phyloP scores from a whole-genome alignment of 495 filamentous ascomycete species.

The Penicillium ucsense region DNA sequence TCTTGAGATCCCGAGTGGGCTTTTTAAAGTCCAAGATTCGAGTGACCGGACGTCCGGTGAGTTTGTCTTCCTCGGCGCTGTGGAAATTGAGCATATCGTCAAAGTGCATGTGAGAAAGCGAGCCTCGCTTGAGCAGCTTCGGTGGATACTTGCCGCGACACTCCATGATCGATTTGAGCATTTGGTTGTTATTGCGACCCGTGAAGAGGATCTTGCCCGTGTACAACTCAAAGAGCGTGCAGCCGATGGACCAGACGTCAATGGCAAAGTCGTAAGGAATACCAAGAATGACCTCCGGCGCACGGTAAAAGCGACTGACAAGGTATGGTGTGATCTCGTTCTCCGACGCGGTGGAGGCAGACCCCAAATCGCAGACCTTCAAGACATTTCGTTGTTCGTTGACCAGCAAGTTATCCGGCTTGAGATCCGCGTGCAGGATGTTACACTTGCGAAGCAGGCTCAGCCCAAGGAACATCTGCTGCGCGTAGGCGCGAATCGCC shows the following conservation, averaged over 20 bases:
- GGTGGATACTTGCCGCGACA: slow-evolving; percentile 85
- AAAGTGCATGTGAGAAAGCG: slow-evolving; percentile 68
- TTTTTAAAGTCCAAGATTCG: slow-evolving; percentile 65
- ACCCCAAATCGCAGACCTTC: slow-evolving; percentile 94
- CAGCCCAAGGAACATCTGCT: slow-evolving; percentile 87
- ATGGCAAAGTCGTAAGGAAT: slow-evolving; percentile 89
- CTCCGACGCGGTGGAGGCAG: slow-evolving; percentile 80
- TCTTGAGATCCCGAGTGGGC: slow-evolving; percentile 71
- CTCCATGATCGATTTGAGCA: slow-evolving; percentile 93
- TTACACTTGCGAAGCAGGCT: slow-evolving; percentile 80
- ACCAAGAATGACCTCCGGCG: slow-evolving; percentile 94
- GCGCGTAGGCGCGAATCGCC: slow-evolving; percentile 79
- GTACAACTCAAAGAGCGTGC: slow-evolving; percentile 92
- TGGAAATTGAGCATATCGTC: slow-evolving; percentile 80
- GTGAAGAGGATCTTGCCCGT: slow-evolving; percentile 96
- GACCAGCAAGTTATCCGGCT: slow-evolving; percentile 93
- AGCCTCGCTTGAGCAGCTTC: slow-evolving; percentile 73
- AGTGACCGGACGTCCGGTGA: slow-evolving; percentile 69
- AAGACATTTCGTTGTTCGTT: slow-evolving; percentile 76
- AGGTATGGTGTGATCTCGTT: slow-evolving; percentile 89
- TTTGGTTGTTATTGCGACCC: slow-evolving; percentile 93
- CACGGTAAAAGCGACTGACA: slow-evolving; percentile 93
- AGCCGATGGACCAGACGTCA: slow-evolving; percentile 96
- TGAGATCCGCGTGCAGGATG: slow-evolving; percentile 90
- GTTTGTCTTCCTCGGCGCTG: slow-evolving; percentile 75